phyloP scores from a whole-genome alignment of 2,329 filamentous ascomycete genomes.

The Anisogramma anomala region DNA sequence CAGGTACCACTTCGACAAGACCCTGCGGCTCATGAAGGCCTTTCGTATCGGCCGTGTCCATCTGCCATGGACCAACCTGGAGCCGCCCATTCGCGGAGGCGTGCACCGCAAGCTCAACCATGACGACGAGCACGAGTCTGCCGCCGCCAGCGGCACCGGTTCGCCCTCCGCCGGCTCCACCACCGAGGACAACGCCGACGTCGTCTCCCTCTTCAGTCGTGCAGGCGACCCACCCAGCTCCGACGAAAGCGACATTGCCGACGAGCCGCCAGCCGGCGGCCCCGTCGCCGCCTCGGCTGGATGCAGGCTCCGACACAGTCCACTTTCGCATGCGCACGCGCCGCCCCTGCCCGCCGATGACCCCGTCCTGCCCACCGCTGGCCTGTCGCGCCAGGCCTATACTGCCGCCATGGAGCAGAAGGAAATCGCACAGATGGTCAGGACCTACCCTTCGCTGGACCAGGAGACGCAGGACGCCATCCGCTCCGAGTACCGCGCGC shows the following conservation, averaged over 20 bases:
- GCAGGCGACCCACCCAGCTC: constrained; percentile 8
- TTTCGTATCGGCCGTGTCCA: constrained; percentile 43
- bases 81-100: constrained; percentile 40
- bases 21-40: constrained; percentile 45
- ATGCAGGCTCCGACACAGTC: background rate
- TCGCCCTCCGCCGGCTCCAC: background rate
- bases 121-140: background rate
- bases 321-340: background rate
- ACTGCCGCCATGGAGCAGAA: constrained; percentile 14
- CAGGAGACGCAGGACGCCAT: constrained; percentile 43
- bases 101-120: constrained; percentile 13
- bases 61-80: constrained; percentile 42
- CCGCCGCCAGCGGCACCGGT: background rate
- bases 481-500: constrained; percentile 38
- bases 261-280: too few species aligned
- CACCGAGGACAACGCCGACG: constrained; percentile 5
- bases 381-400: constrained; percentile 12
- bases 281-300: background rate
- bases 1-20: constrained; percentile 46
- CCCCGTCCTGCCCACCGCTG: background rate
- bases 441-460: constrained; percentile 42
- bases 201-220: constrained; percentile 5
- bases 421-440: constrained; percentile 18
- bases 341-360: background rate
- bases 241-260: constrained; percentile 2